Base-by-base conservation (phyloP, 2,329 filamentous ascomycete genomes). In the Graphiopsis chlorocephala region DNA sequence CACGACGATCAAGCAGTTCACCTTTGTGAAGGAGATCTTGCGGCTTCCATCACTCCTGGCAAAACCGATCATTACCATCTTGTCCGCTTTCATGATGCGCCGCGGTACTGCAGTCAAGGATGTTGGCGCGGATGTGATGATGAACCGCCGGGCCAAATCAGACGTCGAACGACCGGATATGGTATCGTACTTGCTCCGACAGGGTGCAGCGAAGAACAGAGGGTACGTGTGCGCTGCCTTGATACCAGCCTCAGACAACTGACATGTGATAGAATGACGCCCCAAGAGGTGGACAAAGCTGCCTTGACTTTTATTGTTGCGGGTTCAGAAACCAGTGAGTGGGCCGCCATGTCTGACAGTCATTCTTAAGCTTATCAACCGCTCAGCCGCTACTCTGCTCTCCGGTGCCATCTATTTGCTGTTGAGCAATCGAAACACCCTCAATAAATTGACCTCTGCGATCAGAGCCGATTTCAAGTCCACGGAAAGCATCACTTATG, bases 331-430 rank as follows among this genome's bases (percentile, higher is more conserved):
- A 58, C 55, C 23, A 58, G 55, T 58, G 17, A 56, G 53, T 45
- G 8, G 17, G 14, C 45, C 47, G 4, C 25, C 12, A 15, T 10
- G 12, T 28, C 14, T 5, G 15, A 50, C 15, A 17, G 23, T 28
- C 47, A 28, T 28, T n/a, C 3, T n/a, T 10, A 23, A 55, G 25
- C 55, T 38, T 17, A 42, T 10, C 6, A 20, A 7, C 11, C 7
- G 0, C 8, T 78, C 77, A 0, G 78, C 75, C 0, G 76, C 76
- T 0, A 79, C 77, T 1, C 66, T 76, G 3, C 65, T 79, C 4
- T 66, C 67, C 4, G 74, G 74, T 4, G 68, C 72, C 8, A 74
- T 69, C 0, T 78, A 73, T 64, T 66, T 72, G 10, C 68, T 78
- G 14, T 63, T 76, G 7, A 72, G 68, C 0, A 73, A 77, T 45